Percentiles rank a stretch among this genome's conserved stretches.
Conservation (phyloP, 768 basidiomycete species). For the Boletus patriciae region DNA sequence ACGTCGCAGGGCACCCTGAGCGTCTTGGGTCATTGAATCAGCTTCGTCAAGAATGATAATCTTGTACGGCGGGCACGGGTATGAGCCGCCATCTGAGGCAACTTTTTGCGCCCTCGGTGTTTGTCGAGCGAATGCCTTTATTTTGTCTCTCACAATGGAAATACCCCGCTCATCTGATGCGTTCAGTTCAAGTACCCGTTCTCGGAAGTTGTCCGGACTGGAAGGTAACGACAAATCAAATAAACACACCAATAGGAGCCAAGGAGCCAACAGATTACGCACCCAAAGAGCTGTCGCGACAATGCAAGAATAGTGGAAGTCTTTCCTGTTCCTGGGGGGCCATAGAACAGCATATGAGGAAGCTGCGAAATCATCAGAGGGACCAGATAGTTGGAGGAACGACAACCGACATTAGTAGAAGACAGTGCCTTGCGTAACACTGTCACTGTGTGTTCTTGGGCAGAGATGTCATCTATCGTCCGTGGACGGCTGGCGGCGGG, state of each 20-base stretch:
- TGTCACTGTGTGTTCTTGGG: conserved; percentile 94
- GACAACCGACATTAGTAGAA: conserved; percentile 76
- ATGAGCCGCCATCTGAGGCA: conserved; percentile 76
- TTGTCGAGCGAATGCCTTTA: conserved; percentile 96
- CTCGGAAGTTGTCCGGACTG: conserved; percentile 92
- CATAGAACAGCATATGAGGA: conserved; percentile 99
- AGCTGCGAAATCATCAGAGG: conserved; percentile 53
- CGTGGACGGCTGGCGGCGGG: conserved; percentile 74
- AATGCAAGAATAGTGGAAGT: conserved; percentile 97
- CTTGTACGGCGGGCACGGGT: conserved; percentile 97
- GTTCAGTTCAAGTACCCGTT: conserved; percentile 93
- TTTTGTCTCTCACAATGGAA: conserved; percentile 93
- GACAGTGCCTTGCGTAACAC: conserved; percentile 89
- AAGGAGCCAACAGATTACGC: conserved; percentile 20
- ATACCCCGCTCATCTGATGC: conserved; percentile 99
- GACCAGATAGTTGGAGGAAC: neutral
- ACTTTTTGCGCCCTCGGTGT: conserved; percentile 77
- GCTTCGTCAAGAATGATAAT: conserved; percentile 99
- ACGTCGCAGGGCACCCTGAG: conserved; percentile 92
- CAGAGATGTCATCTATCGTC: conserved; percentile 96
- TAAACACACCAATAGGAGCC: neutral
- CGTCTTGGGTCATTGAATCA: conserved; percentile 99
- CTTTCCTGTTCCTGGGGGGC: conserved; percentile 98
- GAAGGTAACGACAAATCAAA: neutral
- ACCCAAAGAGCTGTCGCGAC: conserved; percentile 94